Conservation (phyloP, 192 early-diverging fungal genomes). For the Backusella australiensis region DNA sequence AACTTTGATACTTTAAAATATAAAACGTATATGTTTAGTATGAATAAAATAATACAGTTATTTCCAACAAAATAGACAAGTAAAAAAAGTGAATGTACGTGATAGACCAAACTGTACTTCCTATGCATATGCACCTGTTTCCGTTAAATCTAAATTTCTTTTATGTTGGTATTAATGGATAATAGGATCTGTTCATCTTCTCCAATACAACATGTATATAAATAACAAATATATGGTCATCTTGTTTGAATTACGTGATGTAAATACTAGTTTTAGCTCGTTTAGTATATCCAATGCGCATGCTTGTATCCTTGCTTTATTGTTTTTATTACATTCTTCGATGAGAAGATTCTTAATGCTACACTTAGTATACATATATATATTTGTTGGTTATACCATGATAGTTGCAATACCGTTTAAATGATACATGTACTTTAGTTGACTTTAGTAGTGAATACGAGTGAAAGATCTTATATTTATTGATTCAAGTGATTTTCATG, state of each 20-base stretch:
- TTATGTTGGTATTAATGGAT: not conserved
- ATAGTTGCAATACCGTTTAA: not conserved
- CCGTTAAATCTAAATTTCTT: not conserved
- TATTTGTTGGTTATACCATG: not conserved
- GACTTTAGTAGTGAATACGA: not conserved
- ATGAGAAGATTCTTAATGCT: not conserved
- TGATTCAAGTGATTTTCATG: not conserved
- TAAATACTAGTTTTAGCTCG: not conserved
- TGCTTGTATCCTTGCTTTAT: not conserved
- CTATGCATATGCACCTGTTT: not conserved
- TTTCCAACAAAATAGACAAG: not conserved
- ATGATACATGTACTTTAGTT: not conserved
- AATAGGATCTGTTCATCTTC: not conserved
- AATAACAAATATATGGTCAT: not conserved
- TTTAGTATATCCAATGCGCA: not conserved
- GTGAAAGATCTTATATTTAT: not conserved
- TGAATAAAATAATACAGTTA: not conserved
- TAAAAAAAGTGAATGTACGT: not conserved
- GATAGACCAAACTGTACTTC: not conserved
- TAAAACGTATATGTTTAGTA: not conserved
- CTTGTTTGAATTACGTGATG: not conserved
- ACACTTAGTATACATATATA: not conserved
- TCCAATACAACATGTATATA: not conserved
- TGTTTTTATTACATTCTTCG: constrained; percentile 3
- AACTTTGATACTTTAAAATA: not conserved